Evolutionary conservation across 2,329 filamentous ascomycete species (phyloP).

Genomic region (Fusarium stilboides): DNA sequence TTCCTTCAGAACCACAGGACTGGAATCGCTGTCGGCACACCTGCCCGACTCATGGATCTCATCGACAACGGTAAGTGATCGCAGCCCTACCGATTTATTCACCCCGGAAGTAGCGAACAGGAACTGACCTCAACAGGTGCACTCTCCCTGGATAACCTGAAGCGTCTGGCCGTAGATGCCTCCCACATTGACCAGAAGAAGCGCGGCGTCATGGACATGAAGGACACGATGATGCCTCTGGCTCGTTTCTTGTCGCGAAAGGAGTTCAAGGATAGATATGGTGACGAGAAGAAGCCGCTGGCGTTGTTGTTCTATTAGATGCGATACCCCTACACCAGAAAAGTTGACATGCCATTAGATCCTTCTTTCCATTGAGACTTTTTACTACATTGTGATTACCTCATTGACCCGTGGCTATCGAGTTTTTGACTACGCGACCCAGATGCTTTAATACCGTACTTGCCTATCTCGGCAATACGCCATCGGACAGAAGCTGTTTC

Average conservation of each 20-base stretch:
- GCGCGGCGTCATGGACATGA: slow-evolving; percentile 94
- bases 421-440: background rate
- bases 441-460: background rate
- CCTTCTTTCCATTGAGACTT: background rate
- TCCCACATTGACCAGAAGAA: slow-evolving; percentile 97
- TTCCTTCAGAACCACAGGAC: slow-evolving; percentile 80
- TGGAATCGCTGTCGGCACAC: slow-evolving; percentile 92
- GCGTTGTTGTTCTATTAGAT: slow-evolving; percentile 76
- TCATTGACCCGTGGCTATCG: background rate
- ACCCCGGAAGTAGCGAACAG: background rate
- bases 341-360: background rate
- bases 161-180: slow-evolving; percentile 88
- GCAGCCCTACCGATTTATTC: slow-evolving; percentile 4
- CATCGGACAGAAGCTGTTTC: background rate
- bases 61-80: slow-evolving; percentile 83
- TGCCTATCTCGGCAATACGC: background rate
- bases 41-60: slow-evolving; percentile 84
- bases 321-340: slow-evolving; percentile 45
- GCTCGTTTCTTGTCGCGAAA: slow-evolving; percentile 79
- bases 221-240: slow-evolving; percentile 88
- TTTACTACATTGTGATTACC: too few relatives aligned
- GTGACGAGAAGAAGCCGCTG: slow-evolving; percentile 69
- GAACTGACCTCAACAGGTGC: slow-evolving; percentile 63
- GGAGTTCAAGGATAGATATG: slow-evolving; percentile 80
- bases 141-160: slow-evolving; percentile 78